These are phyloP conservation scores for Fusarium buharicum DNA, from an alignment of 2,329 filamentous ascomycete genomes.

Conservation along the genomic window DNA sequence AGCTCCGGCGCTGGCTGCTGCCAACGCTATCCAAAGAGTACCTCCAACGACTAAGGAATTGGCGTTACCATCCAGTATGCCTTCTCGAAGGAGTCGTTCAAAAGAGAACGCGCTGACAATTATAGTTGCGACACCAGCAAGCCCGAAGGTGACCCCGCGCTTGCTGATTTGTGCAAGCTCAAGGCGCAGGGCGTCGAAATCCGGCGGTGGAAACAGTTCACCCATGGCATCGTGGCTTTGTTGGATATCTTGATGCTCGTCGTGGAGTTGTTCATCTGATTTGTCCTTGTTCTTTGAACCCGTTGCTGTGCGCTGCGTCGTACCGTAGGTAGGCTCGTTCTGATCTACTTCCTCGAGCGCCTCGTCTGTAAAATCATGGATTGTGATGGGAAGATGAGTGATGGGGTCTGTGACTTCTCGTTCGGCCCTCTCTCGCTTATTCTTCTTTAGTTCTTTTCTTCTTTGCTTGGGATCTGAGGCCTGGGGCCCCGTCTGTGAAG, in stretches of 20 bases:
- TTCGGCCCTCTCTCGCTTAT: conserved; percentile 57
- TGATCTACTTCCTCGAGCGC: conserved; percentile 59
- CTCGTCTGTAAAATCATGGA: conserved; percentile 74
- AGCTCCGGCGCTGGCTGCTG: conserved; percentile 40
- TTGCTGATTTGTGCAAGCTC: conserved; percentile 49
- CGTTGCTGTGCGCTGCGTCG: conserved; percentile 52
- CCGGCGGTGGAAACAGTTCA: conserved; percentile 60
- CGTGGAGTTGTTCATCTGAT: conserved; percentile 51
- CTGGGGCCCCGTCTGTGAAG: conserved; percentile 51
- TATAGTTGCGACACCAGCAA: conserved; percentile 51
- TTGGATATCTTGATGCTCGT: conserved; percentile 52
- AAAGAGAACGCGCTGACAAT: conserved; percentile 43
- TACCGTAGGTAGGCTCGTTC: conserved; percentile 50
- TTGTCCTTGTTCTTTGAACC: conserved; percentile 54
- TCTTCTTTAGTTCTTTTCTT: conserved; percentile 60
- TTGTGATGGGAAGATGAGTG: conserved; percentile 74
- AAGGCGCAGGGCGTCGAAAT: conserved; percentile 56
- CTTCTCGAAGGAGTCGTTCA: conserved; percentile 35
- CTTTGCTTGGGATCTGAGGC: conserved; percentile 58
- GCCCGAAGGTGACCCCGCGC: conserved; percentile 51
- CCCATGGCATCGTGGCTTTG: conserved; percentile 55
- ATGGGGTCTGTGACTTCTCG: conserved; percentile 76
- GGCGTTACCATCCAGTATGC: conserved; percentile 10
- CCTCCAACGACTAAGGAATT: conserved; percentile 37
- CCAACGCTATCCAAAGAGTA: conserved; percentile 44